Conservation (phyloP, 495 filamentous ascomycete species). For the Penicillium pulvis region DNA sequence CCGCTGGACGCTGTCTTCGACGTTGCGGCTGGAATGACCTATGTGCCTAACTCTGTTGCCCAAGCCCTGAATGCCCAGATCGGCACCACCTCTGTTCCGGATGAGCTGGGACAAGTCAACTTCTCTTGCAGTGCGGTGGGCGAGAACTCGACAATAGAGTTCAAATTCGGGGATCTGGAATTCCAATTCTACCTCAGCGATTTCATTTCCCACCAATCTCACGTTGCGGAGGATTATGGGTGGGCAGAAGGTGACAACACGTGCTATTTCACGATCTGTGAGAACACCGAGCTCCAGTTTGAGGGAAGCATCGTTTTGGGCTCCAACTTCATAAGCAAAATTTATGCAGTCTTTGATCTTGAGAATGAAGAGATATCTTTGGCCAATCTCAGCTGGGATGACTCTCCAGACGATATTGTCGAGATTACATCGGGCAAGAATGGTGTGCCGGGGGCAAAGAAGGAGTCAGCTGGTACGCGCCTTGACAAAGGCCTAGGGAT, state of each 20-base stretch:
- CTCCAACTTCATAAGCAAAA: constrained; percentile 8
- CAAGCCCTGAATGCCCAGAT: constrained; percentile 9
- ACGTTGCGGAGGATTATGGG: neutral
- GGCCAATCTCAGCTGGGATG: neutral
- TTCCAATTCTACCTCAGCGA: constrained; percentile 2
- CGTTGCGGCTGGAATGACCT: neutral
- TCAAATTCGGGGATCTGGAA: constrained; percentile 11
- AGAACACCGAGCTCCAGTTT: neutral
- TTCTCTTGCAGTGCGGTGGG: constrained; percentile 10
- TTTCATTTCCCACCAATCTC: constrained; percentile 4
- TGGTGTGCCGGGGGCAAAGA: constrained; percentile 2
- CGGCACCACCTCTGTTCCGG: neutral
- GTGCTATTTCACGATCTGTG: constrained; percentile 9
- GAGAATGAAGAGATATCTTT: constrained; percentile 16
- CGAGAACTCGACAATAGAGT: constrained; percentile 6
- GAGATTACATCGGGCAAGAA: constrained; percentile 11
- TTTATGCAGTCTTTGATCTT: constrained; percentile 17
- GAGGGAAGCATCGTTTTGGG: constrained; percentile 9
- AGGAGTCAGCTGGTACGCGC: neutral
- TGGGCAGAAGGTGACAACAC: neutral
- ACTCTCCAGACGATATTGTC: constrained; percentile 5
- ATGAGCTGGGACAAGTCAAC: constrained; percentile 11
- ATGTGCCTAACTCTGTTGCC: constrained; percentile 11
- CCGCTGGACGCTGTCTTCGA: constrained; percentile 9
- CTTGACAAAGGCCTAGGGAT: neutral